Base-by-base conservation (phyloP, 75 land plant species). In the Selaginella tamariscina region DNA sequence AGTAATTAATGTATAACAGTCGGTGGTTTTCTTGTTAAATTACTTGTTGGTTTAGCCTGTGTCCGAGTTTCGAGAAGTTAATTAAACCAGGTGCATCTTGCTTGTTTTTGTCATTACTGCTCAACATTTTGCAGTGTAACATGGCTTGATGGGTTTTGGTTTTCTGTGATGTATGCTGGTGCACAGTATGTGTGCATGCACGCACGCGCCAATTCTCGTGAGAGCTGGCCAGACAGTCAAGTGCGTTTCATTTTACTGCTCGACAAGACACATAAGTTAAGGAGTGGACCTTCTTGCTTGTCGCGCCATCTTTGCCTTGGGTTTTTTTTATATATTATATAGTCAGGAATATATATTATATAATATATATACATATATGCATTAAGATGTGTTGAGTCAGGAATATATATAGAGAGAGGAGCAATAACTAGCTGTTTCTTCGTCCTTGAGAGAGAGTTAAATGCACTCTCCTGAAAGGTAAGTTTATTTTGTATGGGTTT, bases 211-310 rank as follows among this genome's bases (percentile, higher is more conserved):
- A 15, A 15, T 5, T 39, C 49, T 39, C 49, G 49, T 39, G 49
- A 39, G 49, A 39, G 49, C 49, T 39, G 49, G 49, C 49, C 11
- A 39, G 49, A 5, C 11, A 15, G 49, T 5, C 49, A 39, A 39
- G 49, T 39, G 49, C 49, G 49, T 39, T 39, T 39, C 49, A 39
- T 39, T 5, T 39, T 39, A 39, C 49, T 39, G 49, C 49, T 39
- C 49, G 49, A 39, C 49, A 39, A 39, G 49, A 39, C 49, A 15
- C 49, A 39, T 39, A 39, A 39, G 49, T 39, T 39, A 5, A 39
- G 49, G 49, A 5, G n/a, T n/a, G n/a, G 49, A 15, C 49, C 5
- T 15, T 39, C 49, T 39, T 15, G 49, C 49, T 39, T 39, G 49
- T 39, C 49, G 49, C 5, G 49, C 49, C 49, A 39, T 39, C 11